A percentile compares a stretch with the other conserved stretches of the same genome.
These are phyloP conservation scores for Fraxinus dipetala DNA, from an alignment of 305 asterid species.

Conservation along the genomic window DNA sequence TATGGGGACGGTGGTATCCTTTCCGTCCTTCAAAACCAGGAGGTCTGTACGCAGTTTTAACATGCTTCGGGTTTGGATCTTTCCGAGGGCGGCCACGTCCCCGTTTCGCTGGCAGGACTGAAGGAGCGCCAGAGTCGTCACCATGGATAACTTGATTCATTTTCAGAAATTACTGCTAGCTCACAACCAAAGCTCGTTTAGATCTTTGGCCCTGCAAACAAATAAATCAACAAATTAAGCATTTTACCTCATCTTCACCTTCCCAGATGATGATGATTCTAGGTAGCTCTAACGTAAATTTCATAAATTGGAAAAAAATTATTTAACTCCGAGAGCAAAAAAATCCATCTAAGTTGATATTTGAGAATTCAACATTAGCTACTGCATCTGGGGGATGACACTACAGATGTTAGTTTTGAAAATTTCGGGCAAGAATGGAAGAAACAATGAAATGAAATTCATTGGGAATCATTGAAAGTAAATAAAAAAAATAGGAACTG, in stretches of 20 bases:
- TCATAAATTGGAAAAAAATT: not conserved
- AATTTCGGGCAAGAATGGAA: not conserved
- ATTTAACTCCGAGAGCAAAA: not conserved
- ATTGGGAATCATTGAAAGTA: not conserved
- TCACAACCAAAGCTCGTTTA: not conserved
- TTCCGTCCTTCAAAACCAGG: conserved; percentile 46
- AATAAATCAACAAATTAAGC: not conserved
- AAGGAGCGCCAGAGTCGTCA: conserved; percentile 42
- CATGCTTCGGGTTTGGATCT: conserved; percentile 52
- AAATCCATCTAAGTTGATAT: not conserved
- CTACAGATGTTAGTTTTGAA: not conserved
- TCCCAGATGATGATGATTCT: not conserved
- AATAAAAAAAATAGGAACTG: not conserved
- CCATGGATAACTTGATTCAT: conserved; percentile 64
- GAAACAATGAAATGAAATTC: not conserved
- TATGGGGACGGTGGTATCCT: conserved; percentile 35
- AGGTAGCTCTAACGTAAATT: not conserved
- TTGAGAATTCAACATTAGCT: not conserved
- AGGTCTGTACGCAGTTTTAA: conserved; percentile 39
- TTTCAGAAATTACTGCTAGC: conserved; percentile 15
- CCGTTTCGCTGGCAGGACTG: conserved; percentile 51
- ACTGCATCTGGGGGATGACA: not conserved
- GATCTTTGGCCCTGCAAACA: conserved; percentile 27
- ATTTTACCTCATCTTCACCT: not conserved
- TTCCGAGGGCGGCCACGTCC: conserved; percentile 88